Conservation (phyloP, 306 rosid species). For the Vicia villosa region DNA sequence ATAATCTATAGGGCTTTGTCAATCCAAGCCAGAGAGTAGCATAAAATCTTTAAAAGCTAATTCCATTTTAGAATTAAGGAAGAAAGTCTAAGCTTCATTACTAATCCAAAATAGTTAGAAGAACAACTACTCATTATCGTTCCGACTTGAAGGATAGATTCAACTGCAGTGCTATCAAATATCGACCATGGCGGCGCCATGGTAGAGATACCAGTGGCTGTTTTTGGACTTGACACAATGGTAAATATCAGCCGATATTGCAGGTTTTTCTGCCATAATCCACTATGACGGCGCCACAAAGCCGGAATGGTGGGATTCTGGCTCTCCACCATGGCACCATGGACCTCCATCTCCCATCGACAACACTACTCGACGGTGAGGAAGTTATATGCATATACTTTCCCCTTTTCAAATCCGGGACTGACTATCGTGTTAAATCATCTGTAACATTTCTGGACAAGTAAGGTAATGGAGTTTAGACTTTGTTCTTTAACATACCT, state of each 20-base stretch:
- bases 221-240: too few relatives aligned
- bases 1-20: slow-evolving; percentile 1
- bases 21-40: slow-evolving; percentile 7
- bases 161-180: too few relatives aligned
- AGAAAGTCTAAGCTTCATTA: slow-evolving; percentile 4
- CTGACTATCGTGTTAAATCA: neutral
- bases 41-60: neutral
- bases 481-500: neutral
- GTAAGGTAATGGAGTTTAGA: neutral
- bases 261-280: too few relatives aligned
- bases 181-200: too few relatives aligned
- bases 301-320: too few relatives aligned
- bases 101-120: slow-evolving; percentile 4
- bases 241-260: too few relatives aligned
- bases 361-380: too few relatives aligned
- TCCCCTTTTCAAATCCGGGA: neutral
- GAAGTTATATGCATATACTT: neutral
- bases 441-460: neutral
- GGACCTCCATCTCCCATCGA: too few relatives aligned
- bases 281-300: too few relatives aligned
- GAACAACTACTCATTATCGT: neutral
- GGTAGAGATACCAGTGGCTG: too few relatives aligned
- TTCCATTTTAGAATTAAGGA: neutral
- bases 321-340: too few relatives aligned
- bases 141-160: too few relatives aligned